Base-by-base conservation (phyloP, 352 stramenopile genomes). In the Globisporangium nodosum region DNA sequence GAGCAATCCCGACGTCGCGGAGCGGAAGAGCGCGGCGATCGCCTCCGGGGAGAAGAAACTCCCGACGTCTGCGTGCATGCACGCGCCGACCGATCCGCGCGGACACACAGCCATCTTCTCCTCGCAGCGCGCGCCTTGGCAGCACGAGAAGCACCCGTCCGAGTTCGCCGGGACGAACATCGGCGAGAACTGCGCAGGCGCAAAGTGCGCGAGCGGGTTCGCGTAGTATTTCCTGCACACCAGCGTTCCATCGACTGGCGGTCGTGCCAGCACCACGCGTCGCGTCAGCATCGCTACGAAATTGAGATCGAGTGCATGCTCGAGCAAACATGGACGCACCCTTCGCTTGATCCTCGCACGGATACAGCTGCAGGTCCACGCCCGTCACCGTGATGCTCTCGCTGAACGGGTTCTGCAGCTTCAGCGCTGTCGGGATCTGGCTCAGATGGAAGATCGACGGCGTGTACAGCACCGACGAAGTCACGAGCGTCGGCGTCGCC, bases 371-470 rank as follows among this genome's bases (percentile, higher is more conserved):
- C 24, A 94, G 52, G 56, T 92, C 81, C 9, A 88, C 74, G 6
- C 43, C 63, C 7, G 69, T 84, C 40, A 94, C 66, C 9, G 79
- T 88, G 58, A 94, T 92, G 43, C 60, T 78, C 61, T 92, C 79
- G 58, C 71, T 87, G 60, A 94, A 94, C 18, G 85, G 82, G 49
- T 94, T 94, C 1, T 81, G 78, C 57, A 94, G 54, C 55, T 85
- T 72, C 15, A 94, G 65, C 31, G 85, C 75, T 8, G 81, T 92
- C 21, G 82, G 78, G 42, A 94, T 86, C 27, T 66, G 66, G 16
- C 68, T 79, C 53, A 90, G 63, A 31, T 94, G 80, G 27, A 91
- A 69, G 49, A 92, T 63, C 24, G 81, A 90, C 18, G 83, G 83
- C 27, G 75, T 78, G 52, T 92, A 92, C 52, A 94, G 64, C 58